Evolutionary conservation across 108 stramenopile genomes (phyloP), one percentile per base, ranked within the genome.

Genomic region (Fistulifera pelliculosa): DNA sequence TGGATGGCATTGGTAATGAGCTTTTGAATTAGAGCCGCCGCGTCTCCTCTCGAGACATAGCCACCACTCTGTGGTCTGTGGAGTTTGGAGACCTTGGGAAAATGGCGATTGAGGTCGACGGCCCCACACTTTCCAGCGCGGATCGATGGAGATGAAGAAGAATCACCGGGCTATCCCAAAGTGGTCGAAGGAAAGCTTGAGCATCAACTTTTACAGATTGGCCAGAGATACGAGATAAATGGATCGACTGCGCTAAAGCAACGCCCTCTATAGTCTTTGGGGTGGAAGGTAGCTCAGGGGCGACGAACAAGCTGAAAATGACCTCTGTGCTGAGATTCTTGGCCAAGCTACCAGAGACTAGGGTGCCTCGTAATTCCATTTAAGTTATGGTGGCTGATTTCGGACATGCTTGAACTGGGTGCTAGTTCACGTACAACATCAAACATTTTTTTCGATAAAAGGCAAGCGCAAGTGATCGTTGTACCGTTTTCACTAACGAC

Each of bases 81-180:
- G 44, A 45, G 3, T 8, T 45, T 6, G 44, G 7, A 6, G 21
- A 45, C 21, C 7, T 45, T 4, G 44, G 11, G 11, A 45, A 45
- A 11, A 45, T 92, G 27, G 90, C 85, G 11, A 70, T 92, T 35
- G 90, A 92, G 68, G 84, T 92, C 1, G 90, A 92, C 49, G 90
- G 90, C 41, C 90, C 90, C 1, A 74, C 74, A 10, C 90, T 92
- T 78, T 41, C 55, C 80, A 18, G 68, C 47, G 7, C 59, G 77
- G n/a, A 69, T 91, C 28, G 85, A 87, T 27, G 16, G n/a, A 3
- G 40, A 31, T 7, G 56, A 64, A 21, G 41, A 18, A 51, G 25
- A 60, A 23, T 17, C 19, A 2, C 22, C 19, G 8, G 70, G 68
- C 11, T 53, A 41, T 2, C 13, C 60, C 19, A 58, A 42, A 27